These are phyloP conservation scores for Mycena sp. DNA, from an alignment of 1,284 basidiomycete species.

Conservation along the genomic window DNA sequence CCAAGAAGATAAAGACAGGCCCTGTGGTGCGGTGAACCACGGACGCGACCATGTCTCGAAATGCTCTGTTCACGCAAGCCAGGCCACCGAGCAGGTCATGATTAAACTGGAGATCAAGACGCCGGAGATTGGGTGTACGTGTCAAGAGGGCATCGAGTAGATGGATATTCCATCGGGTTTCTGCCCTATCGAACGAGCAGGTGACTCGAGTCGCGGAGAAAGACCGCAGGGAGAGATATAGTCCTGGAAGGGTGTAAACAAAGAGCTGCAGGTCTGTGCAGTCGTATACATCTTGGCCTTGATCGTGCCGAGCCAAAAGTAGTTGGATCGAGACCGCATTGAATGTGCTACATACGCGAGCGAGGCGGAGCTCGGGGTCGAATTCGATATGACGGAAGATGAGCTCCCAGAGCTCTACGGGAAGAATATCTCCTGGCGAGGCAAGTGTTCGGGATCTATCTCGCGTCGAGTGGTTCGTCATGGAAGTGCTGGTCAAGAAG, in stretches of 20 bases:
- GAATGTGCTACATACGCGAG: conserved; percentile 10
- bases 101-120: conserved; percentile 5
- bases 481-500: conserved; percentile 7
- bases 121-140: neutral
- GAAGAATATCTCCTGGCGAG: conserved; percentile 7
- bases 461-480: conserved; percentile 1
- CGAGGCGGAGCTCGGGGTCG: conserved; percentile 4
- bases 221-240: conserved; percentile 8
- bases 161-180: conserved; percentile 3
- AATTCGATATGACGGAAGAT: conserved; percentile 4
- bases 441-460: conserved; percentile 4
- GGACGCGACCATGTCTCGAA: conserved; percentile 4
- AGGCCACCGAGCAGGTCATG: conserved; percentile 2
- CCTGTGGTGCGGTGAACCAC: conserved; percentile 7
- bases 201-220: conserved; percentile 3
- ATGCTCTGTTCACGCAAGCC: conserved; percentile 4
- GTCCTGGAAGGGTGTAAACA: neutral
- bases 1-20: conserved; percentile 5
- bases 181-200: conserved; percentile 1
- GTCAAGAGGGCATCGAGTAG: conserved; percentile 9
- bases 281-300: conserved; percentile 3
- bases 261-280: neutral
- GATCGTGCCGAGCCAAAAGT: conserved; percentile 5
- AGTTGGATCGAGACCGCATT: conserved; percentile 5
- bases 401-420: conserved; percentile 9